Evolutionary conservation across 2,329 filamentous ascomycete genomes (phyloP).

Genomic region (Aureobasidium sp.): DNA sequence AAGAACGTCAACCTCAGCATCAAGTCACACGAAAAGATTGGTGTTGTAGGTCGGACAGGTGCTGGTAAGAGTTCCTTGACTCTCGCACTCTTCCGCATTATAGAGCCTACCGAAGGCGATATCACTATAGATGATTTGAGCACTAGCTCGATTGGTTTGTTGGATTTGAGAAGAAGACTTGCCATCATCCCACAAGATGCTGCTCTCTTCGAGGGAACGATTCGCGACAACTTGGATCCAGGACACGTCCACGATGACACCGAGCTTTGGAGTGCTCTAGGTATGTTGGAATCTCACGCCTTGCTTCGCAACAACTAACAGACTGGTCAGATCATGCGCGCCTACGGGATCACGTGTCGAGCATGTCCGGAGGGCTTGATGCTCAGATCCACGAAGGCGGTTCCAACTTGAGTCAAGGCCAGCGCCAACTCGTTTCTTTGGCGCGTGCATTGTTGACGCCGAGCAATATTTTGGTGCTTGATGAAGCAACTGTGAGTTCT

Average conservation of each 20-base stretch:
- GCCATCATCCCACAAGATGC: conserved; percentile 98
- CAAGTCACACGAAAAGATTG: conserved; percentile 95
- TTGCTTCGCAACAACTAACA: conserved; percentile 18
- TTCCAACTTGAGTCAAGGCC: conserved; percentile 90
- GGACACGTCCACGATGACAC: conserved; percentile 94
- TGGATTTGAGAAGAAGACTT: conserved; percentile 79
- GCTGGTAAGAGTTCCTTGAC: conserved; percentile 95
- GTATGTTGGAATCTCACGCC: conserved; percentile 44
- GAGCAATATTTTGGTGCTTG: conserved; percentile 92
- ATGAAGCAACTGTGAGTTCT: conserved; percentile 80
- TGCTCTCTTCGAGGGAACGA: conserved; percentile 84
- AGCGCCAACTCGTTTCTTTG: conserved; percentile 87
- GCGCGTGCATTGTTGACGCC: conserved; percentile 90
- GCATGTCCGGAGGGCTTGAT: conserved; percentile 84
- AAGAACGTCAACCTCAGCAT: conserved; percentile 90
- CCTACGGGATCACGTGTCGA: conserved; percentile 78
- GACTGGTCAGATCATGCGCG: conserved; percentile 68
- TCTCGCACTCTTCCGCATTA: conserved; percentile 87
- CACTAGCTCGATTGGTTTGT: conserved; percentile 79
- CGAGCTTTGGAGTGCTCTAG: conserved; percentile 90
- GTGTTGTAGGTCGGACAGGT: conserved; percentile 90
- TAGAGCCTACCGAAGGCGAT: conserved; percentile 73
- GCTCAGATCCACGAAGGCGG: conserved; percentile 90
- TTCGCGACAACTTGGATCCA: conserved; percentile 93
- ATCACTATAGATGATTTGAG: conserved; percentile 87